Conservation (phyloP, 2,329 filamentous ascomycete genomes). For the Biscogniauxia sp. region DNA sequence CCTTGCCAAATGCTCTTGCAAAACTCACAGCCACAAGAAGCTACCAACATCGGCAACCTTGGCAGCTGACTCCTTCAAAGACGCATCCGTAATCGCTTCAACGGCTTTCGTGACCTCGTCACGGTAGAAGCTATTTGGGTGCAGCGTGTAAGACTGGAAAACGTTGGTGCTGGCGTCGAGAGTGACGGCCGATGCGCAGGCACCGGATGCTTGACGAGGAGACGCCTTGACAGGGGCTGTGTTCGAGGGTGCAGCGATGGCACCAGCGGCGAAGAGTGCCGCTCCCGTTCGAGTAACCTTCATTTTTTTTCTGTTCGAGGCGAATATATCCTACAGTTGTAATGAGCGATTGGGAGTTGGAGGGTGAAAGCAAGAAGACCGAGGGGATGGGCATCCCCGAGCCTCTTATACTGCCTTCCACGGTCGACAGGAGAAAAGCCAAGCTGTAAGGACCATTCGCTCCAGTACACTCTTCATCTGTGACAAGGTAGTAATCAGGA, state of each 20-base stretch:
- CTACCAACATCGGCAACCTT: slow-evolving; percentile 53
- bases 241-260: slow-evolving; percentile 29
- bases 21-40: slow-evolving; percentile 52
- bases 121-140: slow-evolving; percentile 33
- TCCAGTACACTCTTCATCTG: slow-evolving; percentile 4
- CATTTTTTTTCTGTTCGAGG: slow-evolving; percentile 26
- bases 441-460: slow-evolving; percentile 1
- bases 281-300: slow-evolving; percentile 28
- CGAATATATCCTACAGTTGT: slow-evolving; percentile 18
- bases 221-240: slow-evolving; percentile 7
- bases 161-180: slow-evolving; percentile 33
- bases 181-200: slow-evolving; percentile 28
- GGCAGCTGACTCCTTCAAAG: slow-evolving; percentile 52
- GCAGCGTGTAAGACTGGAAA: slow-evolving; percentile 29
- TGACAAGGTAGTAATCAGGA: slow-evolving; percentile 29
- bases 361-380: slow-evolving; percentile 13
- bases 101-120: slow-evolving; percentile 29
- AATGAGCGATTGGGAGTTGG: slow-evolving; percentile 25
- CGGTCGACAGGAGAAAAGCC: slow-evolving; percentile 4
- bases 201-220: slow-evolving; percentile 18
- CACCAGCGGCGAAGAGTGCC: slow-evolving; percentile 29
- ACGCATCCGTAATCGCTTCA: slow-evolving; percentile 36
- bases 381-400: slow-evolving; percentile 8
- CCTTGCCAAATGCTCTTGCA: not conserved
- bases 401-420: slow-evolving; percentile 28